Percentiles rank a stretch among this genome's conserved stretches.
phyloP scores from a whole-genome alignment of 768 basidiomycete genomes.

The Russula compacta region DNA sequence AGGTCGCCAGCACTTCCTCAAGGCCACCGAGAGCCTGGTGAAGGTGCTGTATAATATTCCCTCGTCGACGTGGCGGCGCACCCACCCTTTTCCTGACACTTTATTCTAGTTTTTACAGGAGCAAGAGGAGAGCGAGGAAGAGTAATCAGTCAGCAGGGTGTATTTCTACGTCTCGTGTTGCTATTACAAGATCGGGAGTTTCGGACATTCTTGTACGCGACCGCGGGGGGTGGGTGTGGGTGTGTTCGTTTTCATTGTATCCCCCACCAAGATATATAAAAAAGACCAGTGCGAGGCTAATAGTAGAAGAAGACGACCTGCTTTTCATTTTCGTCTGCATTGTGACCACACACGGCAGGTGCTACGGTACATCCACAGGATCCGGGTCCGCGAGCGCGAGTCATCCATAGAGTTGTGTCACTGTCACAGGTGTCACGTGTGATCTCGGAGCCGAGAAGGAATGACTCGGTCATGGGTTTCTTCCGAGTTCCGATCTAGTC shows the following conservation, averaged over 20 bases:
- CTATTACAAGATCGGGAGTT: neutral
- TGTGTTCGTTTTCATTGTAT: neutral
- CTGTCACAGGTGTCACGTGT: neutral
- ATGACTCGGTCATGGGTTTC: neutral
- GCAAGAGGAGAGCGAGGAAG: conserved; percentile 73
- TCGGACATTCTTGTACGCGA: neutral
- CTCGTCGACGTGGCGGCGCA: neutral
- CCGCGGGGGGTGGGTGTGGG: neutral
- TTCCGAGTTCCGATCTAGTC: too few species aligned
- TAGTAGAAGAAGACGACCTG: too few species aligned
- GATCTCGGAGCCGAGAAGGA: neutral
- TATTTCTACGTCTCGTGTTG: conserved; percentile 8
- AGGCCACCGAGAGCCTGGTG: conserved; percentile 77
- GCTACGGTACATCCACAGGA: too few species aligned
- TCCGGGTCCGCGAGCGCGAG: too few species aligned
- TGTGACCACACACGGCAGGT: too few species aligned
- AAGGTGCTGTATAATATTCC: conserved; percentile 43
- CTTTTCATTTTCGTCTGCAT: too few species aligned
- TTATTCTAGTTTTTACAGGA: conserved; percentile 76
- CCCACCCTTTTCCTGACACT: neutral
- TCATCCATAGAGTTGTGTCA: too few species aligned
- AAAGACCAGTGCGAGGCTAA: too few species aligned
- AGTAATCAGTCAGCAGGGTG: conserved; percentile 33
- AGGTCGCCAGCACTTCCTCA: conserved; percentile 92
- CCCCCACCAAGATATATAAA: neutral